phyloP scores from a whole-genome alignment of 176 grass and related monocot genomes.

The Carex scoparia region DNA sequence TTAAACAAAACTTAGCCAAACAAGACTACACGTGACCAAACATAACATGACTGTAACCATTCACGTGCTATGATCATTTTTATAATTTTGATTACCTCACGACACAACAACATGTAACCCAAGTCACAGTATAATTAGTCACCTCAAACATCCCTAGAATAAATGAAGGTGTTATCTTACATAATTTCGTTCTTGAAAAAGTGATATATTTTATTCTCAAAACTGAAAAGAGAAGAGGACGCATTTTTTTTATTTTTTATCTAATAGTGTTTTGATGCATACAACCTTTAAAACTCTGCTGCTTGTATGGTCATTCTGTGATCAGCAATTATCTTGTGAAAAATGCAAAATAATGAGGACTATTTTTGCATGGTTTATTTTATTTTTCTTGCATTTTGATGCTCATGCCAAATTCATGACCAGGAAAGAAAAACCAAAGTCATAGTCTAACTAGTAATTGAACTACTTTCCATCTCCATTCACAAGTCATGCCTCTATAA shows the following conservation, averaged over 20 bases:
- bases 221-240: background rate
- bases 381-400: background rate
- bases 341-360: background rate
- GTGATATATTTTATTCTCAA: background rate
- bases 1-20: no score
- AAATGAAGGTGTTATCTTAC: no score
- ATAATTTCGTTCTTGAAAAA: background rate
- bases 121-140: no score
- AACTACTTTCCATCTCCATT: conserved; percentile 36
- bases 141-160: no score
- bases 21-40: no score
- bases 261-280: background rate
- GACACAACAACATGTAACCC: no score
- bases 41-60: no score
- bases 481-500: conserved; percentile 30
- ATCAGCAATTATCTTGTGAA: background rate
- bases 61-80: no score
- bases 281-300: background rate
- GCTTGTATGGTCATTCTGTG: background rate
- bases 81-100: no score
- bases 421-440: background rate
- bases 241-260: no score
- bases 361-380: background rate
- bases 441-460: conserved; percentile 26
- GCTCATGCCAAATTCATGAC: conserved; percentile 20